These are phyloP conservation scores for Aristolochia contorta DNA, from an alignment of 164 flowering plant species.

Conservation along the genomic window DNA sequence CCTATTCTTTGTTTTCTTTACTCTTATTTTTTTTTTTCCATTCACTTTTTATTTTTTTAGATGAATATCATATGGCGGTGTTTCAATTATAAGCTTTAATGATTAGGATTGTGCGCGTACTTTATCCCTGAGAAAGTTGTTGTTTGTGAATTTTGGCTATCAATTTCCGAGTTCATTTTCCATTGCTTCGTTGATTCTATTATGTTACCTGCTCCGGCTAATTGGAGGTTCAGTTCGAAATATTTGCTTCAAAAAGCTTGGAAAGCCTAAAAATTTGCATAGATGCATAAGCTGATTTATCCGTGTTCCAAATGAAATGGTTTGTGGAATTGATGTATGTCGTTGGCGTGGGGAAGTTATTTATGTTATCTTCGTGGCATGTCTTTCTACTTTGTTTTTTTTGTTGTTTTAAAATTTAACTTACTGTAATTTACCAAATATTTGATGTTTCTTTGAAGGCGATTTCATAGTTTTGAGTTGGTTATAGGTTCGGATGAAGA, in stretches of 20 bases:
- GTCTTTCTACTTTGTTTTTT: neutral
- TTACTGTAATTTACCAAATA: neutral
- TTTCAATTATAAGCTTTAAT: neutral
- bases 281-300: neutral
- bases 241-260: neutral
- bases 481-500: neutral
- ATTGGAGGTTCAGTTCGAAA: neutral
- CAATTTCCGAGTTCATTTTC: neutral
- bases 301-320: neutral
- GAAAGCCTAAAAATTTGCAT: too few relatives aligned
- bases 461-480: neutral
- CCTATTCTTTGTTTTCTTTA: neutral
- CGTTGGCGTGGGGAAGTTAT: neutral
- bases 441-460: neutral
- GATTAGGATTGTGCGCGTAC: neutral
- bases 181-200: neutral
- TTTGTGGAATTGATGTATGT: neutral
- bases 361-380: neutral
- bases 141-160: neutral
- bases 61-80: neutral
- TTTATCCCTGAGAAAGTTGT: neutral
- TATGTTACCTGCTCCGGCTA: neutral
- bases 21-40: too few relatives aligned
- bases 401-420: neutral
- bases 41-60: neutral